Evolutionary conservation across 371 early-diverging fungal genomes (phyloP).

Genomic region (Amoeboaphelidium protococcarum): DNA sequence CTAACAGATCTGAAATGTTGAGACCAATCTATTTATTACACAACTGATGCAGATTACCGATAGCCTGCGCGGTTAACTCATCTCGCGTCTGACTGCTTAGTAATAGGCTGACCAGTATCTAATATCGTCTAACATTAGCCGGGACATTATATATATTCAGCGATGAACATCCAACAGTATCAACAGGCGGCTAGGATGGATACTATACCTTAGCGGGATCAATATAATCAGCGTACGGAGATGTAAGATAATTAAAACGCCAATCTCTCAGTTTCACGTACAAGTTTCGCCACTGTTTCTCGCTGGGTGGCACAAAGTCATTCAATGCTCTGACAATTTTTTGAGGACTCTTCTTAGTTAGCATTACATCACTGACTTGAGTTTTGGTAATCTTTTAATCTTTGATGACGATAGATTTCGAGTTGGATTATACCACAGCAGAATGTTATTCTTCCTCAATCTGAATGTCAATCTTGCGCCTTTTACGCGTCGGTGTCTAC

Average conservation of each 20-base stretch:
- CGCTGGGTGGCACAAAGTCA: too few species aligned
- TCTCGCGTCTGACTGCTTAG: conserved; percentile 93
- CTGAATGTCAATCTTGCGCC: too few species aligned
- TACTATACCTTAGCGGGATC: too few species aligned
- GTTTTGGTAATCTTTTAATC: too few species aligned
- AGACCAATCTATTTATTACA: conserved; percentile 20
- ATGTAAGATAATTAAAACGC: neutral
- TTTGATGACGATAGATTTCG: too few species aligned
- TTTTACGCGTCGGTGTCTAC: too few species aligned
- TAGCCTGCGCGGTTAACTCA: conserved; percentile 51
- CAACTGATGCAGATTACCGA: conserved; percentile 32
- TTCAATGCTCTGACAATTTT: too few species aligned
- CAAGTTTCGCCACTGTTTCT: neutral
- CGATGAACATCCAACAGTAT: conserved; percentile 73
- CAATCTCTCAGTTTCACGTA: neutral
- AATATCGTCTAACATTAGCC: conserved; percentile 38
- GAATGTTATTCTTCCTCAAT: too few species aligned
- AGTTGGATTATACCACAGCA: too few species aligned
- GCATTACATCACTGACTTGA: too few species aligned
- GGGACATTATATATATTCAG: conserved; percentile 24
- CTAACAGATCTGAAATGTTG: conserved; percentile 10
- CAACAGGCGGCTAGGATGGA: conserved; percentile 80
- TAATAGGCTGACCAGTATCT: conserved; percentile 67
- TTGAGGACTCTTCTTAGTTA: too few species aligned
- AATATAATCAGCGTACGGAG: too few species aligned